phyloP scores from a whole-genome alignment of 2,329 filamentous ascomycete genomes.

The Calonectria pseudoturangicola region DNA sequence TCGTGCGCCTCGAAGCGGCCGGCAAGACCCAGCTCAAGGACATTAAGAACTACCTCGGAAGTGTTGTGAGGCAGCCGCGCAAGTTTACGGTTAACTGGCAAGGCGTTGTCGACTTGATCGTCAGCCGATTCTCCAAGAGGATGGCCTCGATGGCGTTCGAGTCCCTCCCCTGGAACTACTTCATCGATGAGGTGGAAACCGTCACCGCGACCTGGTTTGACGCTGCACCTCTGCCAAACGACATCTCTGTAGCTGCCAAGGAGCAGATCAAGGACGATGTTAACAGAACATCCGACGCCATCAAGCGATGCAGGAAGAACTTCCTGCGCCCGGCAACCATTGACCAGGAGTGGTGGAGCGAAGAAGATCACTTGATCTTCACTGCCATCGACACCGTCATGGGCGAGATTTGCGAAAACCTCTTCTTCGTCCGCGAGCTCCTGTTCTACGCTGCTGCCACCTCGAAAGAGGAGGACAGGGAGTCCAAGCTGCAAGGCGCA shows the following conservation, averaged over 20 bases:
- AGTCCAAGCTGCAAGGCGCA: slow-evolving; percentile 40
- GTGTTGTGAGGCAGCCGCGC: slow-evolving; percentile 61
- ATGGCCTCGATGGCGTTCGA: slow-evolving; percentile 64
- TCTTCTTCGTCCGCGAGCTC: slow-evolving; percentile 52
- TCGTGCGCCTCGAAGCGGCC: slow-evolving; percentile 58
- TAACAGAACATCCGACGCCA: slow-evolving; percentile 62
- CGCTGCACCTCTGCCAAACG: slow-evolving; percentile 54
- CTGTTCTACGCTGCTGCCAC: slow-evolving; percentile 46
- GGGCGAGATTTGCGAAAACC: slow-evolving; percentile 60
- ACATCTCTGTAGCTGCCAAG: slow-evolving; percentile 34
- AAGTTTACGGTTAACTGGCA: slow-evolving; percentile 77
- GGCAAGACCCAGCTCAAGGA: slow-evolving; percentile 56
- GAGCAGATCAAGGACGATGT: slow-evolving; percentile 53
- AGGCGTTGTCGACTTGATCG: slow-evolving; percentile 77
- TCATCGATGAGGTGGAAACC: slow-evolving; percentile 61
- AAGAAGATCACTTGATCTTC: slow-evolving; percentile 67
- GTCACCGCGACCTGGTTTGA: slow-evolving; percentile 67
- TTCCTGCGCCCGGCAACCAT: slow-evolving; percentile 61
- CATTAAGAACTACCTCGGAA: slow-evolving; percentile 66
- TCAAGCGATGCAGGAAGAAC: slow-evolving; percentile 66
- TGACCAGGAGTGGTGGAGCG: slow-evolving; percentile 56
- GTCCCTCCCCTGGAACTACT: slow-evolving; percentile 52
- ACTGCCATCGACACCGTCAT: slow-evolving; percentile 64
- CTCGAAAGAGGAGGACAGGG: slow-evolving; percentile 3
- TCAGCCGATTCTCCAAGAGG: slow-evolving; percentile 76